Conservation (phyloP, 1,284 basidiomycete genomes). For the Ustilago esculenta region DNA sequence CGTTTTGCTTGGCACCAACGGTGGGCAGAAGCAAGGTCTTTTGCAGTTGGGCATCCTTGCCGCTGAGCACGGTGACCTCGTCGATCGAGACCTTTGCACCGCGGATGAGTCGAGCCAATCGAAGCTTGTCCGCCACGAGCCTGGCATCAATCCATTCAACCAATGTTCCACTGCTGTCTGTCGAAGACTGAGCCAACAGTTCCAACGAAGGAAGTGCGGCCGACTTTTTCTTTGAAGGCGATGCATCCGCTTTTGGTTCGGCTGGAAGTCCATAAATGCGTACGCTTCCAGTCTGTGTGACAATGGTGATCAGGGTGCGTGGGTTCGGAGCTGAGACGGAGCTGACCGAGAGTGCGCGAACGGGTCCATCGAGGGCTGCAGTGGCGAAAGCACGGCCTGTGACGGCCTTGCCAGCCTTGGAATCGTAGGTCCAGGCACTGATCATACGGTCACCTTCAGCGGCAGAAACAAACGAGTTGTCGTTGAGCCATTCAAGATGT, state of each 20-base stretch:
- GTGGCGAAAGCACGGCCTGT: conserved; percentile 52
- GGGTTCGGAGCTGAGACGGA: conserved; percentile 58
- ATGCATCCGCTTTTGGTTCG: conserved; percentile 39
- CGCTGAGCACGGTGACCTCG: conserved; percentile 36
- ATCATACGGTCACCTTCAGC: conserved; percentile 80
- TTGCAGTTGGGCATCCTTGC: conserved; percentile 31
- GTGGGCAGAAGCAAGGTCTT: conserved; percentile 22
- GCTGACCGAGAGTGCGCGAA: conserved; percentile 61
- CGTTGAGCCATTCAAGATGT: conserved; percentile 54
- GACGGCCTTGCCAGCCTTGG: conserved; percentile 28
- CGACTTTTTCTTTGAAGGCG: conserved; percentile 40
- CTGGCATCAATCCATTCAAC: conserved; percentile 47
- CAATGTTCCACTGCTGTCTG: conserved; percentile 15
- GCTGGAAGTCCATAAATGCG: conserved; percentile 56
- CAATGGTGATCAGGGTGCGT: conserved; percentile 63
- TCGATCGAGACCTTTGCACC: conserved; percentile 60
- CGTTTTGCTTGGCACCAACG: conserved; percentile 10
- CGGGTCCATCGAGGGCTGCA: conserved; percentile 67
- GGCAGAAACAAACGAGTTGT: conserved; percentile 73
- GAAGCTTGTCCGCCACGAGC: conserved; percentile 38
- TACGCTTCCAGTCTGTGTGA: conserved; percentile 66
- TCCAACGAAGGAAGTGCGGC: conserved; percentile 43
- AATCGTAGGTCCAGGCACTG: conserved; percentile 73
- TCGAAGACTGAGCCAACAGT: conserved; percentile 19
- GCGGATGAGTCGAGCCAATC: conserved; percentile 53